Base-by-base conservation (phyloP, 1,284 basidiomycete genomes). In the Leccinum pachyderme region DNA sequence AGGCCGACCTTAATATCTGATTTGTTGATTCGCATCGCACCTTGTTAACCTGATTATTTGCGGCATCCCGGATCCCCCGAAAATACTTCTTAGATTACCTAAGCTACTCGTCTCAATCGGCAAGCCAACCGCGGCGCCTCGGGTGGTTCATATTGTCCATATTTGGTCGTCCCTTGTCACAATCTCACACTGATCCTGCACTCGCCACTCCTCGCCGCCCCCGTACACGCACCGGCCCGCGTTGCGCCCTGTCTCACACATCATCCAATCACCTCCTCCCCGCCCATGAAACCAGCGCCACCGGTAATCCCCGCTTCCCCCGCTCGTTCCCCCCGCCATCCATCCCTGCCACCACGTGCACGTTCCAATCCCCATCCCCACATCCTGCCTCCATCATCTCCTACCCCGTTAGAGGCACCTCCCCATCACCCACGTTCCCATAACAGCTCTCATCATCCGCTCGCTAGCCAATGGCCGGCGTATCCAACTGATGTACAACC, bases 1-100 rank as follows among this genome's bases (percentile, higher is more conserved):
- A 65, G 59, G 54, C 66, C 63, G 69, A 61, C 66, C 39, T 69
- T 70, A 71, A 72, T 72, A 72, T 69, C 72, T 70, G 71, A 70
- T 72, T 71, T 63, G 66, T 54, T 62, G 67, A 71, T 70, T 71
- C 65, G 61, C 66, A 71, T 70, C 70, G 63, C 57, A 31, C 29
- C 29, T 31, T 31, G 8, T 39, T 41, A 35, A 35, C 33, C 33
- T 35, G 33, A n/a, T 49, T 51, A 56, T 57, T 56, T 60, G 53
- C 65, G 58, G 53, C 65, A 57, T 63, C 53, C 67, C 71, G 70
- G 57, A 59, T 56, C 59, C 58, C 56, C 68, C 63, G 61, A 67
- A 59, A 35, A 39, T 18, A 22, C n/a, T 18, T 18, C 18, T 1
- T 18, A 18, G 67, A 64, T 66, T 67, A 69, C 57, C 45, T 67